Percentiles rank a stretch among this genome's conserved stretches.
These are phyloP conservation scores for Calonectria henricotiae DNA, from an alignment of 2,329 filamentous ascomycete genomes.

Conservation along the genomic window DNA sequence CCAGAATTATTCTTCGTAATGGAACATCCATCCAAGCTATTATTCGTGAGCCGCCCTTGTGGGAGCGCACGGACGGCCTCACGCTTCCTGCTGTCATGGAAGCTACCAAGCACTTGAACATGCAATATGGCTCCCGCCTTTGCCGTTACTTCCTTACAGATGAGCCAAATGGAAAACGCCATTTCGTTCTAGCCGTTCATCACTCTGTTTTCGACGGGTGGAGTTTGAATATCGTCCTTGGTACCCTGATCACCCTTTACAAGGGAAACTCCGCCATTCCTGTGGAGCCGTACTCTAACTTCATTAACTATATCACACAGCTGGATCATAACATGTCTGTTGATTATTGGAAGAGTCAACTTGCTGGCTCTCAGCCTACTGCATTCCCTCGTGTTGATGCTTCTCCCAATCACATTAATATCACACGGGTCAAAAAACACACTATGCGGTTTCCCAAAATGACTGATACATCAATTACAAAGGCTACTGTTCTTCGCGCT, in stretches of 20 bases:
- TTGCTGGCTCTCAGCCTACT: constrained; percentile 16
- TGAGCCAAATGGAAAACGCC: background rate
- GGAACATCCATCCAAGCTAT: background rate
- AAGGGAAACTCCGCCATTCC: background rate
- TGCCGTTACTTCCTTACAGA: background rate
- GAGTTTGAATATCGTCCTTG: constrained; percentile 13
- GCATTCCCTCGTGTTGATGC: constrained; percentile 3
- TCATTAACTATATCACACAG: constrained; percentile 25
- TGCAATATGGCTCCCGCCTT: constrained; percentile 24
- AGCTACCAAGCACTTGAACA: background rate
- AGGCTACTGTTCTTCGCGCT: constrained; percentile 20
- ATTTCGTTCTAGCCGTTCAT: constrained; percentile 21
- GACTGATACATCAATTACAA: constrained; percentile 8
- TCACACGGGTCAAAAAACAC: no score
- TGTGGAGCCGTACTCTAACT: constrained; percentile 12
- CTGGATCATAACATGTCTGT: background rate
- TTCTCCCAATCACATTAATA: background rate
- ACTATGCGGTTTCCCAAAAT: background rate
- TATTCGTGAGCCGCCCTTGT: background rate
- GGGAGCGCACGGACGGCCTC: constrained; percentile 11
- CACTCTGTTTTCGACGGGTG: constrained; percentile 28
- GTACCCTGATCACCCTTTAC: constrained; percentile 11
- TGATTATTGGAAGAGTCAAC: no score
- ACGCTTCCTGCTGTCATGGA: background rate
- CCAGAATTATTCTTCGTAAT: background rate